Evolutionary conservation across 2,329 filamentous ascomycete genomes (phyloP), one percentile per base, ranked within the genome.

Genomic region (Aciculosporium take): DNA sequence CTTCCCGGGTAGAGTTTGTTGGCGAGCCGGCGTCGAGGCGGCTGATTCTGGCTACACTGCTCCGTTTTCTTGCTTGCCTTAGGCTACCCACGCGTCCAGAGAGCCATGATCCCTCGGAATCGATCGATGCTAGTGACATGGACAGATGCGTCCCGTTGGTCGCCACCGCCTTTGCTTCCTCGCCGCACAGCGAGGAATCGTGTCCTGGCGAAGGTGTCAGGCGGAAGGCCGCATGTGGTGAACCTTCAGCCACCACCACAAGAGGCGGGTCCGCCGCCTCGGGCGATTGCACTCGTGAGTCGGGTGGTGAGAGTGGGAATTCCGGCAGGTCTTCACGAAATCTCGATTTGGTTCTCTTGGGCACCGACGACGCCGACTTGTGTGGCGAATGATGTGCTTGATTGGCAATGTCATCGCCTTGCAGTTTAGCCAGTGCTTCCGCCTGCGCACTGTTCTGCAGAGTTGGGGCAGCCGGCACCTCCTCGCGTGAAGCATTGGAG

Each of bases 71-170:
- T 42, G 67, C 54, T 48, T 68, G 67, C 24, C 62, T 59, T 48
- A 67, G 60, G 53, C 66, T 68, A 49, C 68, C 71, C 38, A 68
- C 60, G 43, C 80, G 79, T 13, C 89, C 87, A 3, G 87, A 91
- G 34, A 98, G 77, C 91, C 91, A 98, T 0, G 88, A 95, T 4
- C 76, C 91, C 64, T 98, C 91, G 0, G 88, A 95, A 55, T 95
- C 91, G 45, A 96, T 85, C 0, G 88, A 95, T 2, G 87, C 91
- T 15, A 96, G 70, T 0, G 89, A 96, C 58, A 88, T 81, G 24
- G 87, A 85, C 55, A 87, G 67, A 53, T 87, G 72, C 28, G 64
- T 71, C 49, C 71, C 79, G 15, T 68, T 76, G 5, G 71, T 78
- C 18, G 54, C 52, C 4, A 52, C 49, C 15, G 42, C 48, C 32